Evolutionary conservation across 2,329 filamentous ascomycete species (phyloP).

Genomic region (Geosmithia flava): DNA sequence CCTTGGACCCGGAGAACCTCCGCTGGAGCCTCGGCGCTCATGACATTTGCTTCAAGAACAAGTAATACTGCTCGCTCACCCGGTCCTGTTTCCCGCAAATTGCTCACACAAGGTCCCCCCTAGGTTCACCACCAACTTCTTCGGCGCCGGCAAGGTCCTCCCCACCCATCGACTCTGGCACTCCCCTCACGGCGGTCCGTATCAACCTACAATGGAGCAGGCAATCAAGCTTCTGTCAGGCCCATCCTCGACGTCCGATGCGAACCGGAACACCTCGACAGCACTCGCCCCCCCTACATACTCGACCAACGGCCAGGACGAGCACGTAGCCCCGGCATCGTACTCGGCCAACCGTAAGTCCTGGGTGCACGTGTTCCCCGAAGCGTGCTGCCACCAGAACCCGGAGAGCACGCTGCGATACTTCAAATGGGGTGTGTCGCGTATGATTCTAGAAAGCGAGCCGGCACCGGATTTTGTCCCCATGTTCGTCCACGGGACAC

Average conservation of each 20-base stretch:
- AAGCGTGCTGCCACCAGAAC: constrained; percentile 88
- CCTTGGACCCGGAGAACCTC: constrained; percentile 60
- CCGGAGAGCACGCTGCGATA: constrained; percentile 72
- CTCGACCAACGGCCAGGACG: constrained; percentile 54
- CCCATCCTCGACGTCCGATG: constrained; percentile 24
- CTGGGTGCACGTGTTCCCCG: constrained; percentile 95
- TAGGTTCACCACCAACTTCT: constrained; percentile 65
- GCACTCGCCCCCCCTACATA: constrained; percentile 30
- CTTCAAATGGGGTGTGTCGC: constrained; percentile 95
- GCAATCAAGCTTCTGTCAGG: constrained; percentile 72
- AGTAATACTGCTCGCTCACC: constrained; percentile 36
- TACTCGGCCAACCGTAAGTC: constrained; percentile 57
- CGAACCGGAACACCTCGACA: constrained; percentile 12
- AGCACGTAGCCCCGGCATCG: constrained; percentile 58
- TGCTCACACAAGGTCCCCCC: constrained; percentile 1
- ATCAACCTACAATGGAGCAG: constrained; percentile 80
- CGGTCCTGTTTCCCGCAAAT: neutral
- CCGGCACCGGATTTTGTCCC: constrained; percentile 81
- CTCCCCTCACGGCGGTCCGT: constrained; percentile 70
- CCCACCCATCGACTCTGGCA: constrained; percentile 75
- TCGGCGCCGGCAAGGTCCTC: constrained; percentile 78
- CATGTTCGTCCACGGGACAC: constrained; percentile 87
- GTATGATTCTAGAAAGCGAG: constrained; percentile 80
- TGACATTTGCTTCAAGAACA: constrained; percentile 88
- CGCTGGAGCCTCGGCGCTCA: constrained; percentile 88